A percentile compares a stretch with the other conserved stretches of the same genome.
These are phyloP conservation scores for Fraxinus paxiana DNA, from an alignment of 305 asterid genomes.

Conservation along the genomic window DNA sequence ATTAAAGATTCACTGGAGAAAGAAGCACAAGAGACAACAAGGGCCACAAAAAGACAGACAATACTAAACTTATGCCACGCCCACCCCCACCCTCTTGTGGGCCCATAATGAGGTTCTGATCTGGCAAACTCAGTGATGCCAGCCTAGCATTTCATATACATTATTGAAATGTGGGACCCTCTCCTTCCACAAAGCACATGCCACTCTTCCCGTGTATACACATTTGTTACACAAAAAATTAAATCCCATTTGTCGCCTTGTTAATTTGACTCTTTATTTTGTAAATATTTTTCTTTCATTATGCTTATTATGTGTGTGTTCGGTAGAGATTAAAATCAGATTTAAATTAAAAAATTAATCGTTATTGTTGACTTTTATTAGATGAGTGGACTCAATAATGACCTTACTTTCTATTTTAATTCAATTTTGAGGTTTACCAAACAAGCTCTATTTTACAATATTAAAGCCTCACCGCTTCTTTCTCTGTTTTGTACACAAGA, in stretches of 20 bases:
- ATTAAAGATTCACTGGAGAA: constrained; percentile 29
- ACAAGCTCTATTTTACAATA: background rate
- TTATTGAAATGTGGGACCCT: constrained; percentile 50
- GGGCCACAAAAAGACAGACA: constrained; percentile 34
- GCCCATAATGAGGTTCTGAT: constrained; percentile 41
- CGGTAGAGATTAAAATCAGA: too few species aligned
- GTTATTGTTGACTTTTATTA: too few species aligned
- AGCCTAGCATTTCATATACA: constrained; percentile 51
- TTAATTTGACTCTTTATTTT: constrained; percentile 7
- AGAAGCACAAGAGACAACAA: constrained; percentile 36
- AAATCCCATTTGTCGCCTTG: constrained; percentile 28
- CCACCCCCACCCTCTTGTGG: constrained; percentile 24
- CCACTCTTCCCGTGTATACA: constrained; percentile 41
- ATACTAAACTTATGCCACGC: constrained; percentile 6
- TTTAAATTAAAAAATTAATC: too few species aligned
- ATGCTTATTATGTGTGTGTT: constrained; percentile 3
- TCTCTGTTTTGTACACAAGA: background rate
- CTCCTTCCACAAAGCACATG: constrained; percentile 51
- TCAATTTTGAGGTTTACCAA: too few species aligned
- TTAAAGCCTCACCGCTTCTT: constrained; percentile 4
- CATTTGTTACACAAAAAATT: constrained; percentile 12
- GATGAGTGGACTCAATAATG: too few species aligned
- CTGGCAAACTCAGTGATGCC: constrained; percentile 60
- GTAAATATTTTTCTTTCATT: constrained; percentile 30
- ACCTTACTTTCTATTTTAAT: too few species aligned